phyloP scores from a whole-genome alignment of 106 monocot species.

The Dendrobium nobile region DNA sequence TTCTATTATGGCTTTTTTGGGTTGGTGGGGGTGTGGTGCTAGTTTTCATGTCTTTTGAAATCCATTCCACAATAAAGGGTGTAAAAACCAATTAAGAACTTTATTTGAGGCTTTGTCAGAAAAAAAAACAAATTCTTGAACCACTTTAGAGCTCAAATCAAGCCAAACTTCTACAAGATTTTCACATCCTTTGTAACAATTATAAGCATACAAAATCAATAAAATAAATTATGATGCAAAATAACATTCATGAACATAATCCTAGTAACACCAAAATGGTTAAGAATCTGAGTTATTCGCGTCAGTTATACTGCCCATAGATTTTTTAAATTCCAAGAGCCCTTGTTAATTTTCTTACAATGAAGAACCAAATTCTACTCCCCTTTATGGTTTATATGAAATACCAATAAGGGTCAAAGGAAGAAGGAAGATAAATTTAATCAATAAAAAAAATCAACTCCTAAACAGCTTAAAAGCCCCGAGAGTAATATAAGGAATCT shows the following conservation, averaged over 20 bases:
- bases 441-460: no score
- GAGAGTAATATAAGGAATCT: neutral
- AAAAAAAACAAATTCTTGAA: neutral
- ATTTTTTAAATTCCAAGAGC: neutral
- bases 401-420: neutral
- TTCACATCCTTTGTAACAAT: neutral
- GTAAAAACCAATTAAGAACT: neutral
- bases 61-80: neutral
- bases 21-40: no score
- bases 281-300: neutral
- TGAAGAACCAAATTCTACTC: neutral
- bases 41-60: no score
- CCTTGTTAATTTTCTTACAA: neutral
- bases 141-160: neutral
- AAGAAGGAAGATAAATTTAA: neutral
- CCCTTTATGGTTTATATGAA: neutral
- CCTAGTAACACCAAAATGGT: neutral
- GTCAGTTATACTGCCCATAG: neutral
- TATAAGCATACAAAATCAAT: neutral
- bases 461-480: no score
- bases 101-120: no score
- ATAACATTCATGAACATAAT: neutral
- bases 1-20: neutral
- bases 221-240: neutral
- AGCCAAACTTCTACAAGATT: neutral